Evolutionary conservation across 805 yeast genomes (phyloP).

Genomic region (Wickerhamiella occidentalis): DNA sequence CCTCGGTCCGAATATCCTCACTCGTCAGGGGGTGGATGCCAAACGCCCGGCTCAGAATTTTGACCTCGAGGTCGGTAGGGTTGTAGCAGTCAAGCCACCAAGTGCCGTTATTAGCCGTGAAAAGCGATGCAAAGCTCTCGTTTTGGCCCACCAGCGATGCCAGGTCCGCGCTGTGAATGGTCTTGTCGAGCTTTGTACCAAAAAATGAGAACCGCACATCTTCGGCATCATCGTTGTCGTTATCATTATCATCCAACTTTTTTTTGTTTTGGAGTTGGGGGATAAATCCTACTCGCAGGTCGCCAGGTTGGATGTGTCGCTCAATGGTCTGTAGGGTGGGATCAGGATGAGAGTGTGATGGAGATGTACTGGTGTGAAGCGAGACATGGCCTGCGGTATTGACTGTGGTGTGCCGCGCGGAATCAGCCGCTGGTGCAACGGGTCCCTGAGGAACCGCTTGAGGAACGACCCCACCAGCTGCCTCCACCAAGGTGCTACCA

Average conservation of each 20-base stretch:
- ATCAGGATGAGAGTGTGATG: no score
- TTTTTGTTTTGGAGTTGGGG: not conserved
- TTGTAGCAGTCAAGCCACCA: constrained; percentile 96
- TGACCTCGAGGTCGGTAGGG: constrained; percentile 94
- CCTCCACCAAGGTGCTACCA: not conserved
- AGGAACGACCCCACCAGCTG: not conserved
- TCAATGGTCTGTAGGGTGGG: not conserved
- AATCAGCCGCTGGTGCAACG: constrained; percentile 1
- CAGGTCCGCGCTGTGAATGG: constrained; percentile 79
- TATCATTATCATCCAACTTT: not conserved
- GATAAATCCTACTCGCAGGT: constrained; percentile 2
- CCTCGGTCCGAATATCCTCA: constrained; percentile 93
- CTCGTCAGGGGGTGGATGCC: constrained; percentile 97
- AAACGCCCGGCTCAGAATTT: constrained; percentile 79
- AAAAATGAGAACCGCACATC: constrained; percentile 64
- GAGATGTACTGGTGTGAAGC: no score
- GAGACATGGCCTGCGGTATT: no score
- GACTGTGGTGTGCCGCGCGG: no score
- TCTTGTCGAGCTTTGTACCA: constrained; percentile 69
- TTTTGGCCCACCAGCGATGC: constrained; percentile 54
- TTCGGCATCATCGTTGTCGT: constrained; percentile 1
- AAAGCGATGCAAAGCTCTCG: constrained; percentile 53
- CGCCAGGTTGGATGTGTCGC: constrained; percentile 1
- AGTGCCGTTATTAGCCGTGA: constrained; percentile 58
- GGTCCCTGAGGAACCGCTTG: constrained; percentile 9